Base-by-base conservation (phyloP, 2,329 filamentous ascomycete genomes). In the Monilinia polystroma region DNA sequence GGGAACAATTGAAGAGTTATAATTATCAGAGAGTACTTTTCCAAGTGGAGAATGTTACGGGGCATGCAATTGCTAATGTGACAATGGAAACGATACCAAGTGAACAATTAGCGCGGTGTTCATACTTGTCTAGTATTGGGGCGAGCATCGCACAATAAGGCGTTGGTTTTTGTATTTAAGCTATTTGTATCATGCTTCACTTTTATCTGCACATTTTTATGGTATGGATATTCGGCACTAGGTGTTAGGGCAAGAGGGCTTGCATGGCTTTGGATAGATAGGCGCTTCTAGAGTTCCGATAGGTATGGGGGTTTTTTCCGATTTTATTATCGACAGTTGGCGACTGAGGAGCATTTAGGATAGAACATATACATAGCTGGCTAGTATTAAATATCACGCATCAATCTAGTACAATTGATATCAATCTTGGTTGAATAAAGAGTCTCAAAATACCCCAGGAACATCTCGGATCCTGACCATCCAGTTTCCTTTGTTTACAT, bases 1-100 rank as follows among this genome's bases (percentile, higher is more conserved):
- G 86, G 86, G 75, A 78, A 69, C 26, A 35, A n/a, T 58, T 52
- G 11, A n/a, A 26, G 7, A n/a, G 5, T 20, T 20, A 26, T n/a
- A 35, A 41, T 12, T 47, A 51, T 35, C 35, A 29, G 29, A 63
- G 60, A 11, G 29, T 67, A 10, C 53, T 53, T n/a, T 59, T 67
- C 8, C 58, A 38, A 26, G 58, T 45, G 3, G 14, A 26, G 20
- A 60, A 60, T 32, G 60, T 47, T 26, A 67, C 56, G 18, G 53
- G 38, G 2, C 38, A 35, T 10, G 58, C 38, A 11, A 32, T 32
- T 26, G 26, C 38, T 7, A 49, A 47, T 16, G 54, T 65, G 35
- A 47, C 23, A 11, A 69, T 69, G 68, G 68, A 69, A 38, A 47
- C 6, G 8, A 51, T 62, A 32, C 49, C 57, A 12, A 45, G 45